Evolutionary conservation across 1,139 yeast species (phyloP).

Genomic region (Pichia cactophila): DNA sequence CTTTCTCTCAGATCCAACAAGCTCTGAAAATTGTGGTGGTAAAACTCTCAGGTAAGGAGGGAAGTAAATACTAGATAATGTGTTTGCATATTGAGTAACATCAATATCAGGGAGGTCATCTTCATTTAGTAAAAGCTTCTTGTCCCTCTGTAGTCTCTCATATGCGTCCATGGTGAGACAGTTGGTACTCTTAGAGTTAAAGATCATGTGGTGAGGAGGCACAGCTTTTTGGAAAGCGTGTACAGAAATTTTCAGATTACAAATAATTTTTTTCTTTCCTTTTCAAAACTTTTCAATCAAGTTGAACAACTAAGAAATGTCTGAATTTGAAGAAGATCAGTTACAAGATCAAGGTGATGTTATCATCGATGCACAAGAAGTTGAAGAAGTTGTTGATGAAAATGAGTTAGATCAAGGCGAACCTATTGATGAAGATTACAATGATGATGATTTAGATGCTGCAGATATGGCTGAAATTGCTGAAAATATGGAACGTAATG

Average conservation of each 20-base stretch:
- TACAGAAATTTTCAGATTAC: background rate
- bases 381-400: constrained; percentile 49
- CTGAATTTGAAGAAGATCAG: background rate
- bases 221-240: background rate
- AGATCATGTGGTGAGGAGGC: background rate
- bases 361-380: constrained; percentile 48
- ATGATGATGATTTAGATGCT: constrained; percentile 27
- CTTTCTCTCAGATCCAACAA: constrained; percentile 8
- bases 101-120: background rate
- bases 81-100: background rate
- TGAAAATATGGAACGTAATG: constrained; percentile 28
- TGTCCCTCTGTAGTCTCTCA: constrained; percentile 1
- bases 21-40: constrained; percentile 17
- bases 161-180: background rate
- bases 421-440: constrained; percentile 32
- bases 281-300: no score
- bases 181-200: background rate
- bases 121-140: constrained; percentile 4
- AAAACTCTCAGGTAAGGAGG: constrained; percentile 11
- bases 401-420: constrained; percentile 23
- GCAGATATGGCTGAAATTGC: constrained; percentile 30
- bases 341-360: constrained; percentile 38
- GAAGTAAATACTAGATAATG: constrained; percentile 9
- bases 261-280: background rate
- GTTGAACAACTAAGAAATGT: background rate